Base-by-base conservation (phyloP, 305 asterid species). In the Fraxinus nigra region DNA sequence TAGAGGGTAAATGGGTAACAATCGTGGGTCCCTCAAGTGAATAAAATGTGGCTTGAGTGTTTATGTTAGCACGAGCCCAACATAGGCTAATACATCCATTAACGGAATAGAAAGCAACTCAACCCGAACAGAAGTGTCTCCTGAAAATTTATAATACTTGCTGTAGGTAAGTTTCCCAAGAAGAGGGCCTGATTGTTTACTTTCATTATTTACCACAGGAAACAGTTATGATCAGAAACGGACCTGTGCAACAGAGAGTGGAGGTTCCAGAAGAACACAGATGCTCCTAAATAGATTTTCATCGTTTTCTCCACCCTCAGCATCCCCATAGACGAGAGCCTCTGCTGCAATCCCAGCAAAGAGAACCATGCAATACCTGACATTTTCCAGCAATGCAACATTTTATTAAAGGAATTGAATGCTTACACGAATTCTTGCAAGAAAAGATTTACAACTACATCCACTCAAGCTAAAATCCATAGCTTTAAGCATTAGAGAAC, bases 301-400 rank as follows among this genome's bases (percentile, higher is more conserved):
- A 81, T 94, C 98, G 79, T 94, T 96, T 87, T 94, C 99, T 87
- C 99, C 98, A 65, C 98, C 99, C 88, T 95, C 97, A 22, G 98
- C 98, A 87, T 94, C 99, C 28, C 98, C 98, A 67, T 94, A 94
- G 74, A 93, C 85, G 26, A 95, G 95, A 77, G 98, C 99, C 89
- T 95, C 99, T 33, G 98, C 98, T 30, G 98, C 97, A 84, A 95
- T 94, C 83, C 99, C 99, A 85, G 95, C 98, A 87, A 95, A 95
- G 79, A 95, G 98, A 86, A 95, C 99, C 99, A 94, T 93, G 87
- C 97, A 95, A 85, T 95, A 95, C 92, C 99, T 93, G 89, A 84
- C 76, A 63, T 84, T 81, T 80, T 75, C 59, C 79, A 77, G 43
- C 75, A 85, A 80, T 59, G 67, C 37, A 81, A 70, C 20, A 28